These are phyloP conservation scores for Cordyceps tenuipes DNA, from an alignment of 2,329 filamentous ascomycete genomes.

Conservation along the genomic window DNA sequence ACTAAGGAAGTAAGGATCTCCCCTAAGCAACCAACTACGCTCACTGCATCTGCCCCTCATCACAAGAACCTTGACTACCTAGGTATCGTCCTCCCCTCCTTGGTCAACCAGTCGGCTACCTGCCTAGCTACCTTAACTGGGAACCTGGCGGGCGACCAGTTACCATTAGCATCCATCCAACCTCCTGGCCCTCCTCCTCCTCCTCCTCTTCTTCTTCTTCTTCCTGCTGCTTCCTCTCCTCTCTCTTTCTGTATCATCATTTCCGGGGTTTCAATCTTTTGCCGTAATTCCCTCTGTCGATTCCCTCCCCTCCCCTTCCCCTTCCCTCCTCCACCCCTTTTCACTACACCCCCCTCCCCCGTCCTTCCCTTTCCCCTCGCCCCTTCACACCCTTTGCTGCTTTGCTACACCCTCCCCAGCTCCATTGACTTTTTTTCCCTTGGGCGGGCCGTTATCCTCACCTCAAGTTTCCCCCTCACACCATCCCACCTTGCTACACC, in stretches of 20 bases:
- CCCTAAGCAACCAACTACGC: too few species aligned
- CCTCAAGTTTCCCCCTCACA: constrained; percentile 1
- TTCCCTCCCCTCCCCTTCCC: not conserved
- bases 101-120: not conserved
- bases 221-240: not conserved
- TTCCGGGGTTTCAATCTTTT: constrained; percentile 7
- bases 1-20: too few species aligned
- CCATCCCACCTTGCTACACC: constrained; percentile 9
- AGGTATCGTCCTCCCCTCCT: not conserved
- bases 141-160: too few species aligned
- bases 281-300: constrained; percentile 9
- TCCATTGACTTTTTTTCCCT: constrained; percentile 4
- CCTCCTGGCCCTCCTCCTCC: not conserved
- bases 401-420: constrained; percentile 1
- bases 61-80: not conserved
- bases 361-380: not conserved
- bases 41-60: not conserved
- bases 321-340: not conserved
- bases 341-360: not conserved
- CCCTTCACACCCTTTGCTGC: constrained; percentile 1
- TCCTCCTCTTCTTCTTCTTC: not conserved
- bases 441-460: constrained; percentile 6
- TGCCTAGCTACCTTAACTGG: too few species aligned
- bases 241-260: not conserved
- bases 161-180: too few species aligned